Percentiles rank a stretch among this genome's conserved stretches.
phyloP scores from a whole-genome alignment of 306 rosid genomes.

The Sechiopsis laciniata region DNA sequence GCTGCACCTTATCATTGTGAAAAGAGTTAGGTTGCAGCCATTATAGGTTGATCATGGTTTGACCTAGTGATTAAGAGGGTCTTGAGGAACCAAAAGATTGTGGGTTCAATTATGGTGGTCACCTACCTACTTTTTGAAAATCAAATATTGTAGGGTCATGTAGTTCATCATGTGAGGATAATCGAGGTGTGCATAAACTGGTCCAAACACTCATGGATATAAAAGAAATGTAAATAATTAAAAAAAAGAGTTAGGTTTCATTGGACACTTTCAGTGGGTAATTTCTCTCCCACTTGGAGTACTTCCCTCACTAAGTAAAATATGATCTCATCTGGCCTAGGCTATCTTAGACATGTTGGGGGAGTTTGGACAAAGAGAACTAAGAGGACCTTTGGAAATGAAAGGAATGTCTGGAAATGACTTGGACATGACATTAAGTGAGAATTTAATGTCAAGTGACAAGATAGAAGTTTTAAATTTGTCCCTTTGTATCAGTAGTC shows the following conservation, averaged over 20 bases:
- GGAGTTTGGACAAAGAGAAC: background rate
- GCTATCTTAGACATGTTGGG: background rate
- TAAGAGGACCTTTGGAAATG: background rate
- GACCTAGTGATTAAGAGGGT: too few species aligned
- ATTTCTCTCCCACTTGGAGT: background rate
- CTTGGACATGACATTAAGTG: background rate
- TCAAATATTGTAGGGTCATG: too few species aligned
- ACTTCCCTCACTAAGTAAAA: background rate
- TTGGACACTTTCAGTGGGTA: background rate
- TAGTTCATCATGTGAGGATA: too few species aligned
- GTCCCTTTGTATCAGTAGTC: background rate
- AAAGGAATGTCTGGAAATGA: slow-evolving; percentile 4
- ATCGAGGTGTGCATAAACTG: too few species aligned
- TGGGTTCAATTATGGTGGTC: too few species aligned
- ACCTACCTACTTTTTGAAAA: too few species aligned
- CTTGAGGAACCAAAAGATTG: too few species aligned
- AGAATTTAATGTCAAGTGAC: background rate
- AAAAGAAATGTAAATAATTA: too few species aligned
- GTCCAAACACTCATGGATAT: too few species aligned
- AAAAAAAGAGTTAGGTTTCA: background rate
- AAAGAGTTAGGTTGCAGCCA: background rate
- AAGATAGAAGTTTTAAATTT: background rate
- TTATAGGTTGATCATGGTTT: too few species aligned
- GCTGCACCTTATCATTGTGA: background rate
- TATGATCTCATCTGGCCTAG: background rate